phyloP scores from a whole-genome alignment of 2,329 filamentous ascomycete genomes.

The Arthrobotrys iridis region DNA sequence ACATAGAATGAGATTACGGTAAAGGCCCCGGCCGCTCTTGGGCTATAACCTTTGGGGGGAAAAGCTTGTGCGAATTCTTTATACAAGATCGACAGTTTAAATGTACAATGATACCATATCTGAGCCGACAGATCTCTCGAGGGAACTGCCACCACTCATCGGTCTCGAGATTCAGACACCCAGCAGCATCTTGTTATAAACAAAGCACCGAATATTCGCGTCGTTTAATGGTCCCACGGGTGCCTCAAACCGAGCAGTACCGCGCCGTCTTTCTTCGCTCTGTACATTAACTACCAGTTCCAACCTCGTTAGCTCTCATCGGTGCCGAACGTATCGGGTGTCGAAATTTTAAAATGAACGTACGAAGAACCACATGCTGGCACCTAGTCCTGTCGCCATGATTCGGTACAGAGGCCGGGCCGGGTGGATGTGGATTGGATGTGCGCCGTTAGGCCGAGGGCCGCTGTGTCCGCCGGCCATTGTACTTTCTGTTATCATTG shows the following conservation, averaged over 20 bases:
- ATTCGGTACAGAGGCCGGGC: slow-evolving; percentile 80
- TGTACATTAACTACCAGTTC: slow-evolving; percentile 91
- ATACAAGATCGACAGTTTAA: slow-evolving; percentile 30
- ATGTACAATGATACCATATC: slow-evolving; percentile 24
- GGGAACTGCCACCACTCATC: neutral
- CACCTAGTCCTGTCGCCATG: slow-evolving; percentile 84
- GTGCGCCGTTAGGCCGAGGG: slow-evolving; percentile 56
- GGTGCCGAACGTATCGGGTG: slow-evolving; percentile 54
- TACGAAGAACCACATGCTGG: slow-evolving; percentile 99
- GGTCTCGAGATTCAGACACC: neutral
- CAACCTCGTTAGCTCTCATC: slow-evolving; percentile 7
- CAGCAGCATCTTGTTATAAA: neutral
- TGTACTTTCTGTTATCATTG: neutral
- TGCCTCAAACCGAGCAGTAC: slow-evolving; percentile 93
- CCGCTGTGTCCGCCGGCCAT: slow-evolving; percentile 44
- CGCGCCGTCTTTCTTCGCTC: slow-evolving; percentile 94
- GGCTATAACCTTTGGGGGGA: neutral
- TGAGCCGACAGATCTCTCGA: neutral
- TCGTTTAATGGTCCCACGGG: slow-evolving; percentile 84
- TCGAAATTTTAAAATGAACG: slow-evolving; percentile 59
- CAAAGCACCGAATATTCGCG: neutral
- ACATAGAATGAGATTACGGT: too few relatives aligned
- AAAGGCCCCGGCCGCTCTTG: too few relatives aligned
- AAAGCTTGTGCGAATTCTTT: slow-evolving; percentile 19
- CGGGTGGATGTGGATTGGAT: slow-evolving; percentile 70